phyloP scores from a whole-genome alignment of 2,329 filamentous ascomycete genomes.

The Dothistroma septosporum region DNA sequence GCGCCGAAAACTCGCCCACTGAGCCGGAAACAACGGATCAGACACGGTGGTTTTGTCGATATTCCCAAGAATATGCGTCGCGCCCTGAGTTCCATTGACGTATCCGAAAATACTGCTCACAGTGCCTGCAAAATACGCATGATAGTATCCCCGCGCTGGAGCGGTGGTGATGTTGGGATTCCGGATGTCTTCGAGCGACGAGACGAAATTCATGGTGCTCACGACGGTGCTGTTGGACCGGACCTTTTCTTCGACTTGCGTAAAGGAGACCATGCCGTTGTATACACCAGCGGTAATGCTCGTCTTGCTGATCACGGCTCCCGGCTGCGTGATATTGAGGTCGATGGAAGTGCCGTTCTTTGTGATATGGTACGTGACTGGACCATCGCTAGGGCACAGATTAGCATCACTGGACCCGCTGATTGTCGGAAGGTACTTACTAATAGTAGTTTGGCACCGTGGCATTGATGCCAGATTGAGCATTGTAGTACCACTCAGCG shows the following conservation, averaged over 20 bases:
- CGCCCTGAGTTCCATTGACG: background rate
- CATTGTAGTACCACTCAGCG: background rate
- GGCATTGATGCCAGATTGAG: background rate
- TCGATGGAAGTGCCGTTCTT: background rate
- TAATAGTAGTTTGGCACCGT: background rate
- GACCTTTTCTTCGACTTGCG: background rate
- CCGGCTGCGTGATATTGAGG: background rate
- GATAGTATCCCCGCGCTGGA: background rate
- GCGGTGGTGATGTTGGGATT: background rate
- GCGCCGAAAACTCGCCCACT: background rate
- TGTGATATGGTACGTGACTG: background rate
- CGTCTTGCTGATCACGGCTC: background rate
- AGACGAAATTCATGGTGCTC: background rate
- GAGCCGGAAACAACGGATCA: background rate
- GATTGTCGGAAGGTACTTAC: background rate
- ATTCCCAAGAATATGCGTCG: background rate
- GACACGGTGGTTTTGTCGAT: background rate
- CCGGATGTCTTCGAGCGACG: background rate
- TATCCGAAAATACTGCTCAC: background rate
- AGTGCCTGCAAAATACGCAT: background rate
- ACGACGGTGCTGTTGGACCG: background rate
- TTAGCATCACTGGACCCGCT: too few species aligned
- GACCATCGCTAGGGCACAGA: background rate
- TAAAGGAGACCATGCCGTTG: background rate
- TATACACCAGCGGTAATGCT: background rate